Evolutionary conservation across 257 asterid species (phyloP), one percentile per base, ranked within the genome.

Genomic region (Capsicum chinense): DNA sequence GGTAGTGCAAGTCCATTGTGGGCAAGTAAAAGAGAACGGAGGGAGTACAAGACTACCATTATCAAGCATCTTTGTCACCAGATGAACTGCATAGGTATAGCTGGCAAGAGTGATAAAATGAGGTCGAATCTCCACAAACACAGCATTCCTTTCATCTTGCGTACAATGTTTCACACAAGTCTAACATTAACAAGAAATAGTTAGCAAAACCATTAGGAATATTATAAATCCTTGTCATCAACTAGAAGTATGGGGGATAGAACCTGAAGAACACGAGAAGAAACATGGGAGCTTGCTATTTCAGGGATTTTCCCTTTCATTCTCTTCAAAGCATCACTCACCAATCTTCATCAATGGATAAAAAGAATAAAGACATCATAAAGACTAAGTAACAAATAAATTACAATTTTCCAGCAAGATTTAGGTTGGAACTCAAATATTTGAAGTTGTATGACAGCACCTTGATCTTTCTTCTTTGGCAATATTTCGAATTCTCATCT

Each of bases 191-290:
- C 33, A 80, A 52, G 15, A 85, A 56, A 84, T 48, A 60, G 84
- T 81, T 83, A 62, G 62, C 48, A 81, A n/a, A 59, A 82, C 47
- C 35, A 81, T 74, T 71, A 73, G 21, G 13, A 74, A 44, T 44
- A 54, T 17, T 60, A 83, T 17, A 17, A 62, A 26, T 59, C 64
- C 17, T 21, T 33, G 54, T 47, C 54, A 64, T 16, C 37, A 71
- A 19, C 16, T 5, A 11, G 26, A 73, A 19, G 56, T 19, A 60
- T 35, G 19, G n/a, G 17, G 44, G 62, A 17, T 37, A 17, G 78
- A 81, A 96, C 99, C 99, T 96, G 99, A 87, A 97, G 98, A 88
- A 97, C 93, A 84, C 98, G 98, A 86, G 98, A 94, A 12, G 97
- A 90, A 68, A 92, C 92, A 44, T 93, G 98, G 66, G 98, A 93